Evolutionary conservation across 768 basidiomycete genomes (phyloP).

Genomic region (Lactarius hengduanensis): DNA sequence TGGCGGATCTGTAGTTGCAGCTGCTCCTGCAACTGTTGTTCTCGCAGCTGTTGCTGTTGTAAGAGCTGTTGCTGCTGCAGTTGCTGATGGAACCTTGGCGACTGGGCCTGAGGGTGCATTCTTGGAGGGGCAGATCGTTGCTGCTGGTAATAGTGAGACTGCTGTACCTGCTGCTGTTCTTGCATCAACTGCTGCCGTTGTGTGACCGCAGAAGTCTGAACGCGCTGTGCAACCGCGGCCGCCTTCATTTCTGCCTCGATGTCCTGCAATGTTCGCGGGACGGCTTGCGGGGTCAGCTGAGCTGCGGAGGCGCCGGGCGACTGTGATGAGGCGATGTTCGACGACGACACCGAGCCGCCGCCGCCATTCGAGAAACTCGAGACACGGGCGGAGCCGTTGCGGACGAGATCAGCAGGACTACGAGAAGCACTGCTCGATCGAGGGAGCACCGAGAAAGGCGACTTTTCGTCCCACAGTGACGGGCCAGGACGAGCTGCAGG

Average conservation of each 20-base stretch:
- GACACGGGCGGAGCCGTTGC: slow-evolving; percentile 30
- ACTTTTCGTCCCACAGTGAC: slow-evolving; percentile 81
- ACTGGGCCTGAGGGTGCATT: slow-evolving; percentile 71
- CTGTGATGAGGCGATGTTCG: slow-evolving; percentile 23
- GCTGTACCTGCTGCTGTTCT: slow-evolving; percentile 36
- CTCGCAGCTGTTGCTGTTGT: slow-evolving; percentile 66
- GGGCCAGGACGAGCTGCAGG: slow-evolving; percentile 54
- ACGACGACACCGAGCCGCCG: slow-evolving; percentile 21
- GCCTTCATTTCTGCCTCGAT: slow-evolving; percentile 84
- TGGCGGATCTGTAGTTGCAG: slow-evolving; percentile 29
- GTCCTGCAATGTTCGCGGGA: slow-evolving; percentile 62
- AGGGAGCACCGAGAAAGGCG: slow-evolving; percentile 67
- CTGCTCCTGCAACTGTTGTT: slow-evolving; percentile 39
- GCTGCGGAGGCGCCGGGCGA: slow-evolving; percentile 22
- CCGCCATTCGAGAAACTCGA: slow-evolving; percentile 21
- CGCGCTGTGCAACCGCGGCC: slow-evolving; percentile 40
- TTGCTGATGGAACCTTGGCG: slow-evolving; percentile 77
- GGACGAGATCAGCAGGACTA: slow-evolving; percentile 32
- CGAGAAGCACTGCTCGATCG: slow-evolving; percentile 32
- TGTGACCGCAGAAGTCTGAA: slow-evolving; percentile 28
- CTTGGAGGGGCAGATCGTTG: slow-evolving; percentile 68
- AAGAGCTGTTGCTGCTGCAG: slow-evolving; percentile 65
- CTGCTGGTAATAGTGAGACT: slow-evolving; percentile 40
- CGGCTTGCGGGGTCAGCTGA: slow-evolving; percentile 35
- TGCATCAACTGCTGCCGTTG: slow-evolving; percentile 42